phyloP scores from a whole-genome alignment of 2,329 filamentous ascomycete genomes.

The Hypoxylon sp. region DNA sequence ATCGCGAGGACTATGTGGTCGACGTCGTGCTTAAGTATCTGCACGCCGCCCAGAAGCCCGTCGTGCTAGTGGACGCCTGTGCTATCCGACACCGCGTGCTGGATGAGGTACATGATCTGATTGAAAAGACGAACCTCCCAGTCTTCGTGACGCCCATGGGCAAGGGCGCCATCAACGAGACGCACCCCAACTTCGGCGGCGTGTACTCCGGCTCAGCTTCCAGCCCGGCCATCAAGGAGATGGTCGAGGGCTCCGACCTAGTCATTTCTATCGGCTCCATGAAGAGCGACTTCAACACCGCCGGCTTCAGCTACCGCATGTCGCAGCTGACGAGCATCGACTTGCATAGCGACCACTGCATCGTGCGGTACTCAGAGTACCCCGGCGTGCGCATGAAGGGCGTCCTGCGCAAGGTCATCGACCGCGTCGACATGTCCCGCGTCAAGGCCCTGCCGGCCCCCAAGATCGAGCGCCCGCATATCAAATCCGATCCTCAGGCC shows the following conservation, averaged over 20 bases:
- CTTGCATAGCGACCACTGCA: constrained; percentile 81
- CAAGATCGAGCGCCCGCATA: constrained; percentile 65
- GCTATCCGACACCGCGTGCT: constrained; percentile 83
- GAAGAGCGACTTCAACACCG: constrained; percentile 84
- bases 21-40: constrained; percentile 82
- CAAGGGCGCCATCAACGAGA: constrained; percentile 86
- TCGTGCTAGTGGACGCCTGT: constrained; percentile 87
- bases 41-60: constrained; percentile 78
- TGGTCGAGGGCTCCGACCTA: constrained; percentile 78
- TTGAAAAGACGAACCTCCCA: constrained; percentile 81
- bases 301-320: constrained; percentile 85
- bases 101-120: constrained; percentile 78
- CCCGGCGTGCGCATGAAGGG: constrained; percentile 83
- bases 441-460: constrained; percentile 71
- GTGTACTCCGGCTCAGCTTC: constrained; percentile 88
- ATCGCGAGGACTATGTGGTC: constrained; percentile 86
- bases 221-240: constrained; percentile 72
- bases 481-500: constrained; percentile 54
- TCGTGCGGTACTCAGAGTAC: constrained; percentile 84
- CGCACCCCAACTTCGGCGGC: constrained; percentile 81
- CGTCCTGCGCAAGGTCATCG: constrained; percentile 79
- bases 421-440: constrained; percentile 69
- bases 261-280: constrained; percentile 77
- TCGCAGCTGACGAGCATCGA: constrained; percentile 84
- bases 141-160: constrained; percentile 94